These are phyloP conservation scores for Epichloe festucae DNA, from an alignment of 2,329 filamentous ascomycete genomes.

Conservation along the genomic window DNA sequence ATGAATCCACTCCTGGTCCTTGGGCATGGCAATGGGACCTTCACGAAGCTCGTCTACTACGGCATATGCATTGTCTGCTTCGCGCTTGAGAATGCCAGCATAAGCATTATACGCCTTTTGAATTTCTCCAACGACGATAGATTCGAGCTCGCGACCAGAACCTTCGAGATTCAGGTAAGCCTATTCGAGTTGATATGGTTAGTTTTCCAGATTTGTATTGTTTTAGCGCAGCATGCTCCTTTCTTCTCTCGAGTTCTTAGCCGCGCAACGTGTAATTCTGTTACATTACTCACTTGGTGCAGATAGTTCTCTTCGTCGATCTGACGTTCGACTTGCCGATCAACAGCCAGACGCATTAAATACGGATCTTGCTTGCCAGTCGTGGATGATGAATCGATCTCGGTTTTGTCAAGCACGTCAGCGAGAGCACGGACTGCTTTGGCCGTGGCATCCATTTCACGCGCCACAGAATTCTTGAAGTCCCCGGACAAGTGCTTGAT, in stretches of 20 bases:
- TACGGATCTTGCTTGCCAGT: slow-evolving; percentile 88
- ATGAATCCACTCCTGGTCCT: slow-evolving; percentile 78
- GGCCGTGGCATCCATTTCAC: slow-evolving; percentile 77
- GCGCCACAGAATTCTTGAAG: slow-evolving; percentile 94
- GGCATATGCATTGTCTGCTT: slow-evolving; percentile 69
- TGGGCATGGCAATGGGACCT: slow-evolving; percentile 84
- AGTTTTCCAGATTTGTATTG: not conserved
- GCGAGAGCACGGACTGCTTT: slow-evolving; percentile 70
- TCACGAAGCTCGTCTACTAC: slow-evolving; percentile 69
- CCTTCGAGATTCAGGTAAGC: slow-evolving; percentile 90
- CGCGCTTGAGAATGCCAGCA: slow-evolving; percentile 79
- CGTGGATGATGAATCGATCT: slow-evolving; percentile 58
- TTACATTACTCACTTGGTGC: slow-evolving; percentile 52
- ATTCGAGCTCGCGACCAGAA: slow-evolving; percentile 87
- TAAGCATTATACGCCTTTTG: slow-evolving; percentile 97
- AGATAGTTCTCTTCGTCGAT: slow-evolving; percentile 96
- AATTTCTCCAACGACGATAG: slow-evolving; percentile 92
- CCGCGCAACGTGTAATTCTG: not conserved
- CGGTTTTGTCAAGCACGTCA: slow-evolving; percentile 66
- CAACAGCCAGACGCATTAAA: slow-evolving; percentile 71
- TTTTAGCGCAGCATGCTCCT: not conserved
- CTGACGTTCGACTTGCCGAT: slow-evolving; percentile 82
- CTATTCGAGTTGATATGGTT: slow-evolving; percentile 27
- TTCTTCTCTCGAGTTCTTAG: not conserved
- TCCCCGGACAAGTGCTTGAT: slow-evolving; percentile 89